Evolutionary conservation across 2,329 filamentous ascomycete genomes (phyloP).

Genomic region (Beauveria brongniartii): DNA sequence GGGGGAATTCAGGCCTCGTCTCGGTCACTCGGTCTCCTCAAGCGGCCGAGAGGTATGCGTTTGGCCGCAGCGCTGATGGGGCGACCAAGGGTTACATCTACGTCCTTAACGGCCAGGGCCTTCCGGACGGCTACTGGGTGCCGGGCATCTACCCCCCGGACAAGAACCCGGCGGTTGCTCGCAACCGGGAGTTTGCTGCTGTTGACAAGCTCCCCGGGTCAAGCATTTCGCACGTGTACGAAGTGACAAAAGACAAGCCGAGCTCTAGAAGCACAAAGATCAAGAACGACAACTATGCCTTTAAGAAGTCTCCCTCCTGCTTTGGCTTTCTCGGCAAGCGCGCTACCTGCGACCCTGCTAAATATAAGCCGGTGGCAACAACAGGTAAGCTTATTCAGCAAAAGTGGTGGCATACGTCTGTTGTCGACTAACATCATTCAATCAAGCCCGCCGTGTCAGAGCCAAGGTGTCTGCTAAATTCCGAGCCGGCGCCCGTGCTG

Average conservation of each 20-base stretch:
- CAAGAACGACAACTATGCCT: neutral
- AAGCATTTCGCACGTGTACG: neutral
- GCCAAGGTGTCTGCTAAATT: neutral
- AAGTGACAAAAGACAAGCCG: neutral
- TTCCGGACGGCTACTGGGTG: slow-evolving; percentile 12
- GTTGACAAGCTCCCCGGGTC: neutral
- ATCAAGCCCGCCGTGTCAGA: no score
- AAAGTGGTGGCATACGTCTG: neutral
- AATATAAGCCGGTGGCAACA: neutral
- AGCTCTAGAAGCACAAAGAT: neutral
- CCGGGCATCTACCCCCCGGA: slow-evolving; percentile 2
- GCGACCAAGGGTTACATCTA: slow-evolving; percentile 6
- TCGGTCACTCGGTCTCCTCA: neutral
- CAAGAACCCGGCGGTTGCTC: neutral
- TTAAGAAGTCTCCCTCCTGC: neutral
- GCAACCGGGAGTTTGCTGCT: neutral
- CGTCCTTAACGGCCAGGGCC: neutral
- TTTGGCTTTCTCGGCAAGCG: neutral
- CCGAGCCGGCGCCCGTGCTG: neutral
- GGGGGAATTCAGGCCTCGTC: slow-evolving; percentile 4
- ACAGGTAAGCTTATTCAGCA: neutral
- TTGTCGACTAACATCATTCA: neutral
- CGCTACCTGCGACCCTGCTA: neutral
- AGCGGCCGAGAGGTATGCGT: slow-evolving; percentile 1
- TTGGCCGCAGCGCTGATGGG: slow-evolving; percentile 1